Evolutionary conservation across 2,329 filamentous ascomycete genomes (phyloP), one percentile per base, ranked within the genome.

Genomic region (Neonectria faginata): DNA sequence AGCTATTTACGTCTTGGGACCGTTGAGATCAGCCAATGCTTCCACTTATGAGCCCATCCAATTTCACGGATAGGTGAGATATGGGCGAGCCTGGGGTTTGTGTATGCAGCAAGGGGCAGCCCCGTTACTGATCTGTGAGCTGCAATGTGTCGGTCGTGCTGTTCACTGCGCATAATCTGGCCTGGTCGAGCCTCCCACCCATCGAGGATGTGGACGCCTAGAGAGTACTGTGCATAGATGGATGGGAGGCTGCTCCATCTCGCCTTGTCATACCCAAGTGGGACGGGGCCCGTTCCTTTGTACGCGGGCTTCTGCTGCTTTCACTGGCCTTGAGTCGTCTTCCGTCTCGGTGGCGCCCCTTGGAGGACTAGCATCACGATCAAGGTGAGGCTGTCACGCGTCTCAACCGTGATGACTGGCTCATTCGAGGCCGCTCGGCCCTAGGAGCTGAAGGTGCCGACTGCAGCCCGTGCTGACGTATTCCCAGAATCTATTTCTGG

Each of bases 11-110:
- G 2, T 22, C 5, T 45, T 14, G 36, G 14, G 2, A 8, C 36
- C 14, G 6, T 39, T 16, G 16, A 39, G 36, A 8, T 16, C 36
- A 25, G 18, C 42, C 45, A 22, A 16, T 45, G 39, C 42, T 45
- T 56, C 39, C 51, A 54, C 25, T 54, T 41, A 18, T 45, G 53
- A 45, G 16, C 11, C n/a, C 31, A 31, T 41, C 53, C 41, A 36
- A n/a, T 8, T n/a, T 18, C 29, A 47, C 12, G 54, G 29, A 45
- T 47, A 10, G 11, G 20, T 20, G 29, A 31, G 29, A 57, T 48
- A 48, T 27, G 45, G 7, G 14, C 9, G 25, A 29, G 22, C 7
- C 27, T 56, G 39, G 22, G 12, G 53, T 42, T 44, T 31, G 20
- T 20, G 41, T 5, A 20, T 47, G 41, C 27, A 29, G 45, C 25